Evolutionary conservation across 2,329 filamentous ascomycete genomes (phyloP).

Genomic region (Mycosphaerella arachidis): DNA sequence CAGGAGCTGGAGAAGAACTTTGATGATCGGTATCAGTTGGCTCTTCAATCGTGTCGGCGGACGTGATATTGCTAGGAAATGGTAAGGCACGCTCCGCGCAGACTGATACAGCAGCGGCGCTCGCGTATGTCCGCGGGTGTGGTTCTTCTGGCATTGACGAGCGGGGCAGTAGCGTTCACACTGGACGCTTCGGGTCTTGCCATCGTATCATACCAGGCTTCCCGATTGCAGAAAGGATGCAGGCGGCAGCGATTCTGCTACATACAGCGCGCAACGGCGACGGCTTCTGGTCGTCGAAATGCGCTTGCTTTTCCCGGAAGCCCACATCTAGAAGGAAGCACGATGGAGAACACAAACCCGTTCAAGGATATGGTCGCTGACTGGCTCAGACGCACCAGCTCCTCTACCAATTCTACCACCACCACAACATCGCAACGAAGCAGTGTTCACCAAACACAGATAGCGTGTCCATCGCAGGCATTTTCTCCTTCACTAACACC

Average conservation of each 20-base stretch:
- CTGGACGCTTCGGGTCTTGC: not conserved
- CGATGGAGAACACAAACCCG: not conserved
- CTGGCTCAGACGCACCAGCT: not conserved
- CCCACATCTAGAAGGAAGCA: not conserved
- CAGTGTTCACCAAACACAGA: not conserved
- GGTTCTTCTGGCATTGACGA: too few relatives aligned
- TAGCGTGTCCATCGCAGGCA: not conserved
- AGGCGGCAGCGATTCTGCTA: not conserved
- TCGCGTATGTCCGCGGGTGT: not conserved
- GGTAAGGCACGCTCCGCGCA: slow-evolving; percentile 5
- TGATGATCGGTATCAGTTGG: slow-evolving; percentile 32
- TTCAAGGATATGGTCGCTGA: not conserved
- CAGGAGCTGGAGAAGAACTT: slow-evolving; percentile 28
- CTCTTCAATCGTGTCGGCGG: slow-evolving; percentile 27
- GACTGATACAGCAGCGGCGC: not conserved
- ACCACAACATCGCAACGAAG: not conserved
- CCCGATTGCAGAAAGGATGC: not conserved
- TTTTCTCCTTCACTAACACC: not conserved
- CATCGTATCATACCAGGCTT: not conserved
- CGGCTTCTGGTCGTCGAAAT: too few relatives aligned
- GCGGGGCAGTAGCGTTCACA: too few relatives aligned
- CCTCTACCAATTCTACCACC: not conserved
- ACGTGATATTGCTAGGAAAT: slow-evolving; percentile 31
- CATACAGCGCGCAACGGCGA: too few relatives aligned
- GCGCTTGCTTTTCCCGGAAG: not conserved